Evolutionary conservation across 225 moss, liverwort and hornwort species (phyloP), one percentile per base, ranked within the genome.

Genomic region (Thuidium tamariscinum): DNA sequence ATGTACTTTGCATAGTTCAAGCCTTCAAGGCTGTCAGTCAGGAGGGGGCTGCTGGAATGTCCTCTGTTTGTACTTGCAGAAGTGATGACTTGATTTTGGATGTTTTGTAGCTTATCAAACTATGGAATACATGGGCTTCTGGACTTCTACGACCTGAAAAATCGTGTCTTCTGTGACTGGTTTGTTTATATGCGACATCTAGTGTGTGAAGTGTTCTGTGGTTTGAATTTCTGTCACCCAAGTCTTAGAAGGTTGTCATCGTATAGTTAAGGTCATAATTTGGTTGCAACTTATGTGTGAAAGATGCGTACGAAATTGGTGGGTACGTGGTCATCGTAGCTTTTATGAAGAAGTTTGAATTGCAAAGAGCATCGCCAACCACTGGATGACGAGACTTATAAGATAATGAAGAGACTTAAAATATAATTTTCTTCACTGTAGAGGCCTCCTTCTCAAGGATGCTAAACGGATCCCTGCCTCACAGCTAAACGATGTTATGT

Each of bases 111-210:
- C 86, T 88, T 78, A 82, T 83, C 83, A 71, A 86, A 84, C 44
- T 42, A 18, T 34, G 78, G 82, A 92, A 92, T 88, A 88, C 78
- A 86, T 84, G 66, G 67, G 77, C 86, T 46, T 78, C 78, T 77
- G 77, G 67, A 63, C 88, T 54, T 74, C 78, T 72, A 81, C 86
- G 88, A 86, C 74, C 60, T 65, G 67, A 67, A 84, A 67, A 73
- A 84, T 83, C 62, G 42, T 83, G 63, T 25, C 73, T 59, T 83
- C 26, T 69, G 81, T 37, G 84, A 37, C 22, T 68, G 72, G 46
- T 52, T 71, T 78, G 51, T 66, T 61, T 77, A n/a, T 55, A 17
- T 25, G 51, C 42, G 59, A 66, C 23, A 27, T 10, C 39, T 10
- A 80, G 23, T 67, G 23, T 67, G 36, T 46, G 52, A 32, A 57